Percentiles rank a stretch among this genome's conserved stretches.
These are phyloP conservation scores for cucumber (Cucumis sativus) DNA, from an alignment of 306 rosid species.

Conservation along the genomic window Cucumber_9930_V3 NC_026660.2:27280501-27281000, in stretches of 20 bases:
- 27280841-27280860: too few relatives aligned
- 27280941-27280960: neutral
- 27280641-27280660: neutral
- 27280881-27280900: neutral
- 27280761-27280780: neutral
- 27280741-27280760: neutral
- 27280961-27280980: neutral
- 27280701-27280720: neutral
- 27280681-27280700: neutral
- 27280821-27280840: too few relatives aligned
- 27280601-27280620: neutral
- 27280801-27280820: neutral
- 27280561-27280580: neutral
- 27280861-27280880: too few relatives aligned
- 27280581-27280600: too few relatives aligned
- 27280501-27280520: constrained; percentile 23
- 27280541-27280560: constrained; percentile 58
- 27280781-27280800: constrained; percentile 13
- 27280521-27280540: neutral
- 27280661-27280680: neutral
- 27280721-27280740: neutral
- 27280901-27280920: neutral
- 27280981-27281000: too few relatives aligned
- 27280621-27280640: neutral
- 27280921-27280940: neutral